Evolutionary conservation across 192 early-diverging fungal species (phyloP), one percentile per base, ranked within the genome.

Genomic region (Coemansia erecta): DNA sequence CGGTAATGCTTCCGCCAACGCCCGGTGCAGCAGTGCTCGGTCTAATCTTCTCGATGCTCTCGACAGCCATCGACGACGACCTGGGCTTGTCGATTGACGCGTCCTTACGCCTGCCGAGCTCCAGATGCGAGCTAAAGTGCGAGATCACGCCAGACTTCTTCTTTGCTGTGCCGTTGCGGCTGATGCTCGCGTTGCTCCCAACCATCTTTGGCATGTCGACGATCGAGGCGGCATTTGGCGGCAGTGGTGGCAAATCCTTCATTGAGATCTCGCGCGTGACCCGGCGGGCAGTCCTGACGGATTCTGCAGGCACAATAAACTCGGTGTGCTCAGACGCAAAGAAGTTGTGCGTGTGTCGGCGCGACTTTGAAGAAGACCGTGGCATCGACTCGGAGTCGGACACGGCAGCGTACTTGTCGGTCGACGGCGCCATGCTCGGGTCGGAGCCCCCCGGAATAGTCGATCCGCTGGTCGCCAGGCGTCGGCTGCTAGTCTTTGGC

Each of bases 181-280:
- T 24, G 13, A 41, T 22, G 31, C 60, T 68, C 13, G 48, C 35
- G 2, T 23, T 53, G 1, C 13, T n/a, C 40, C 40, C 33, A 4
- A 44, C 42, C 61, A 56, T 17, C 45, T 49, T 54, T 3, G 61
- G 31, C 18, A 63, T 54, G 9, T 56, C 26, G 61, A 54, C 51
- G 28, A 77, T 59, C 47, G 70, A 68, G 0, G 64, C 48, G 13
- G 74, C 74, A 40, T 72, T 71, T 40, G 64, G 64, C 19, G 75
- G 75, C 35, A 78, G 69, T 31, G 75, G 75, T 65, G 75, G 75
- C 19, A 78, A 42, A 44, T 78, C 75, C 62, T 78, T 78, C 68
- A 78, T 71, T 56, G 68, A 65, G 12, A 78, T 57, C 47, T 78
- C 75, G 11, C 69, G 65, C 7, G 75, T 64, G 19, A 56, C 54